Evolutionary conservation across 2,329 filamentous ascomycete genomes (phyloP).

Genomic region (Aspergillus sp.): DNA sequence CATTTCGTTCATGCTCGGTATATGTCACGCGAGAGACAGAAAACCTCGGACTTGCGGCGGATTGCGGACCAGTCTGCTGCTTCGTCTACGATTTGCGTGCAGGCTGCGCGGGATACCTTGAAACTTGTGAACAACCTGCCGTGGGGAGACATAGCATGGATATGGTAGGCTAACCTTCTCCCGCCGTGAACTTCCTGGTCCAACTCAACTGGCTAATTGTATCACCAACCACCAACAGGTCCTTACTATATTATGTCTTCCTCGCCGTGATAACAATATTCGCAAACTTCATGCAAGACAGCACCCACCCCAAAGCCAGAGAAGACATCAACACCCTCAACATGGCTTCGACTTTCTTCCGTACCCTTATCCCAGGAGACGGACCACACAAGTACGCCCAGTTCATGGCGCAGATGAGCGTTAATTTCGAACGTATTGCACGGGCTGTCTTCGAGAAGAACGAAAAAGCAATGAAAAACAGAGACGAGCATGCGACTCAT

Average conservation of each 20-base stretch:
- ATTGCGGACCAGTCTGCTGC: slow-evolving; percentile 83
- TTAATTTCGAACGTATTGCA: slow-evolving; percentile 87
- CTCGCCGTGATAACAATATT: slow-evolving; percentile 87
- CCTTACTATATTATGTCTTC: slow-evolving; percentile 89
- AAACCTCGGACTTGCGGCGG: slow-evolving; percentile 42
- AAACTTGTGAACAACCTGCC: slow-evolving; percentile 88
- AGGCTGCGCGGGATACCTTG: slow-evolving; percentile 82
- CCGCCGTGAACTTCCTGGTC: neutral
- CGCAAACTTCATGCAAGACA: slow-evolving; percentile 86
- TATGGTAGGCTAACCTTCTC: slow-evolving; percentile 50
- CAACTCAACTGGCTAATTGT: too few species aligned
- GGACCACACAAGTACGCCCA: slow-evolving; percentile 77
- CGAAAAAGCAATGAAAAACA: slow-evolving; percentile 55
- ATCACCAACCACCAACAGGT: slow-evolving; percentile 37
- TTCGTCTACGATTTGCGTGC: slow-evolving; percentile 77
- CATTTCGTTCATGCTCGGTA: slow-evolving; percentile 84
- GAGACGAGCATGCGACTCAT: neutral
- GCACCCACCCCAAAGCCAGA: slow-evolving; percentile 68
- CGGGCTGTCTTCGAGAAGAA: slow-evolving; percentile 78
- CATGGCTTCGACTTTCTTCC: slow-evolving; percentile 79
- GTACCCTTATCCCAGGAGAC: slow-evolving; percentile 67
- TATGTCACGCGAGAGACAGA: slow-evolving; percentile 54
- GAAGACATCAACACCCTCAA: slow-evolving; percentile 82
- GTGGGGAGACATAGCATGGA: slow-evolving; percentile 83
- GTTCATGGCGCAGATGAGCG: slow-evolving; percentile 81